Conservation (phyloP, 2,329 filamentous ascomycete genomes). For the Alternaria metachromatica region DNA sequence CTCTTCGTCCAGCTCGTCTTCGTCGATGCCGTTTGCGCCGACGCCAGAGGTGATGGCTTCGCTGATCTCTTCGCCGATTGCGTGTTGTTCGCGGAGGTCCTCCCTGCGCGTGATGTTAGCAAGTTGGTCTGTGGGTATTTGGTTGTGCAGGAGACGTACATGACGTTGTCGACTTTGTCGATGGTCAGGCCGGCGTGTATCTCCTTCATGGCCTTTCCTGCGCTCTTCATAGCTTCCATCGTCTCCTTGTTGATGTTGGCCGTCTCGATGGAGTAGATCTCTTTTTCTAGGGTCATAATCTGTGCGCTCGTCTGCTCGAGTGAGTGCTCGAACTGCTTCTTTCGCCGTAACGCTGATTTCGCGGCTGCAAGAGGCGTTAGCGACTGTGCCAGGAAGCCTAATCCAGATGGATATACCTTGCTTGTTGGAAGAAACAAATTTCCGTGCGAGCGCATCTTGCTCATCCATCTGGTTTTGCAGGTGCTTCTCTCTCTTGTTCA, state of each 20-base stretch:
- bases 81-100: conserved; percentile 87
- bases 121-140: background rate
- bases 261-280: conserved; percentile 96
- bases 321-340: conserved; percentile 92
- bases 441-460: conserved; percentile 85
- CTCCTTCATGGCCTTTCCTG: conserved; percentile 86
- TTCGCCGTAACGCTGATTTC: conserved; percentile 86
- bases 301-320: conserved; percentile 89
- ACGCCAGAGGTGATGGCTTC: conserved; percentile 77
- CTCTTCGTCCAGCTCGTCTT: conserved; percentile 84
- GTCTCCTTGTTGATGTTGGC: conserved; percentile 99
- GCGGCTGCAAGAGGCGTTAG: conserved; percentile 67
- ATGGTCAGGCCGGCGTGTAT: conserved; percentile 92
- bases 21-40: conserved; percentile 76
- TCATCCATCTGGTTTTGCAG: conserved; percentile 91
- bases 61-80: conserved; percentile 90
- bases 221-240: conserved; percentile 89
- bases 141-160: conserved; percentile 68
- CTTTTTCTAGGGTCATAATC: conserved; percentile 89
- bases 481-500: conserved; percentile 94
- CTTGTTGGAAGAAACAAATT: conserved; percentile 89
- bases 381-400: background rate
- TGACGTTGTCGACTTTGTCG: conserved; percentile 92
- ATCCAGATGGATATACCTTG: conserved; percentile 71
- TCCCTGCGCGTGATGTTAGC: conserved; percentile 67